Base-by-base conservation (phyloP, 371 early-diverging fungal species). In the Mortierella sp. region DNA sequence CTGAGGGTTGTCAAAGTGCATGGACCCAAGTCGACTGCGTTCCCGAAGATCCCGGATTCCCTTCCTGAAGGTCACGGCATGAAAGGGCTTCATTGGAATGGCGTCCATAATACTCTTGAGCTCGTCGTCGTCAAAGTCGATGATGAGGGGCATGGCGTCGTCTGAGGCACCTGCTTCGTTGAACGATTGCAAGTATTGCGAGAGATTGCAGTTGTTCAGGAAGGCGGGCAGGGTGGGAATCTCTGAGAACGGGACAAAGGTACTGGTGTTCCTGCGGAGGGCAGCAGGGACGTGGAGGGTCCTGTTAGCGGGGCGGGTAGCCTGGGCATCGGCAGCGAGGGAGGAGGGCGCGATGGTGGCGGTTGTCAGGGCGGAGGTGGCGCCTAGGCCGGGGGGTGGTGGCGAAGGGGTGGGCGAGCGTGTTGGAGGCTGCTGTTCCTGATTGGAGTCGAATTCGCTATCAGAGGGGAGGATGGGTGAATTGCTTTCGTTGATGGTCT, bases 41-140 rank as follows among this genome's bases (percentile, higher is more conserved):
- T 87, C 87, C 38, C 84, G 80, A 46, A 90, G 83, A 68, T 90
- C 87, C 27, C 90, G 87, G 29, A 92, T 68, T 8, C 88, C 87
- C 27, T 80, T 87, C 76, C 90, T 89, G 49, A 92, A 89, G 55
- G 87, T 87, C 60, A 90, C 82, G 0, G 86, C 82, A 79, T 91
- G 92, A 81, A 92, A 92, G 16, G 91, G 91, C 24, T 89, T 77
- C 91, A 92, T 91, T 3, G 88, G 80, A 7, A 92, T 78, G 11
- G 88, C 87, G 3, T 81, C 78, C 54, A 89, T 60, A 65, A 92
- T 84, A 72, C 90, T 91, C 56, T 72, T 80, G 41, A 92, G 79
- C 35, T 91, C 92, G 12, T 88, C 86, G 11, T 92, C 92, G 75
- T 89, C 89, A 75, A 92, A 89, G 4, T 87, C 84, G 14, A 91